A percentile compares a stretch with the other conserved stretches of the same genome.
Conservation (phyloP, 1,284 basidiomycete genomes). For the Calocybe gambosa region DNA sequence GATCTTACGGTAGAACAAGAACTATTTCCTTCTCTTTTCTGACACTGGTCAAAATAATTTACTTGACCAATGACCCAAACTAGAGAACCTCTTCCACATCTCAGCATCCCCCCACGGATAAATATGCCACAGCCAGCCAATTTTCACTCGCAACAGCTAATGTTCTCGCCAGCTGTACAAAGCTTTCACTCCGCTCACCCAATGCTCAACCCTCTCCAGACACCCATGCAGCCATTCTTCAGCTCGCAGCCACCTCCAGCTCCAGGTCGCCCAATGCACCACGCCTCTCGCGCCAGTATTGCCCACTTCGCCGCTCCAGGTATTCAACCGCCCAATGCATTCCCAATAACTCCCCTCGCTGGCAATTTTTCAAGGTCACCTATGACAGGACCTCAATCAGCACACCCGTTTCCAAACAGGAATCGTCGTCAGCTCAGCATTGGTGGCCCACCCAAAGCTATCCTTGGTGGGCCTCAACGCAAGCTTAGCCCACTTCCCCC, state of each 20-base stretch:
- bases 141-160: constrained; percentile 31
- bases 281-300: constrained; percentile 50
- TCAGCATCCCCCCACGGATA: constrained; percentile 41
- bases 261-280: constrained; percentile 49
- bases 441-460: constrained; percentile 78
- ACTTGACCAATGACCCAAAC: constrained; percentile 22
- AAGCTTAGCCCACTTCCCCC: constrained; percentile 63
- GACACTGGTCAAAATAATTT: not conserved
- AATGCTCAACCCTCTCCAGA: constrained; percentile 46
- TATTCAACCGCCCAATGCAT: constrained; percentile 47
- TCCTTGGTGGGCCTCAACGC: constrained; percentile 67
- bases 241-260: constrained; percentile 41
- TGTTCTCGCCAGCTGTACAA: constrained; percentile 63
- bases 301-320: constrained; percentile 51
- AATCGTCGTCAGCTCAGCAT: constrained; percentile 62
- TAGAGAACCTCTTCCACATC: constrained; percentile 34
- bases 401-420: constrained; percentile 46
- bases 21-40: not conserved
- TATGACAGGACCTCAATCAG: constrained; percentile 31
- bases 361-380: constrained; percentile 53
- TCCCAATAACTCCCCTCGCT: constrained; percentile 57
- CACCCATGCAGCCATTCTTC: constrained; percentile 66
- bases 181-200: constrained; percentile 52
- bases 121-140: constrained; percentile 38
- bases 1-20: not conserved